These are phyloP conservation scores for Thermothelomyces thermophilus DNA, from an alignment of 2,329 filamentous ascomycete species.

Conservation along the genomic window DNA sequence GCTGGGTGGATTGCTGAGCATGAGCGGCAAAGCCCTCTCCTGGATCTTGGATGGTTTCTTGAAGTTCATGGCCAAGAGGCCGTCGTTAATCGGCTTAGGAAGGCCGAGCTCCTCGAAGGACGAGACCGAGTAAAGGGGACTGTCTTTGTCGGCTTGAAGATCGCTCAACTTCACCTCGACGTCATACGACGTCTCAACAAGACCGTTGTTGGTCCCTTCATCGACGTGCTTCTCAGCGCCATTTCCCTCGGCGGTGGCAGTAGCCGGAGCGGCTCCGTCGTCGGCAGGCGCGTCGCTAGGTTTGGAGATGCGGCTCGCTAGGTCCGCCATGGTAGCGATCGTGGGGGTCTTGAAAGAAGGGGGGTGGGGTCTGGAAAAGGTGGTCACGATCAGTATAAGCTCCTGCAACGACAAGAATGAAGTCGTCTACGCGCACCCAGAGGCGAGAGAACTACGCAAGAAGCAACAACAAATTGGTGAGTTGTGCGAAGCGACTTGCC, in stretches of 20 bases:
- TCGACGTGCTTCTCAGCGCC: constrained; percentile 24
- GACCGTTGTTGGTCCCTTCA: constrained; percentile 35
- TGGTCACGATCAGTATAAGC: neutral
- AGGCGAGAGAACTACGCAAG: neutral
- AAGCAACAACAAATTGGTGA: neutral
- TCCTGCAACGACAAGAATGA: neutral
- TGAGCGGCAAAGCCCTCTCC: constrained; percentile 84
- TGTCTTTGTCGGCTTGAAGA: constrained; percentile 76
- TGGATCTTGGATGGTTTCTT: constrained; percentile 96
- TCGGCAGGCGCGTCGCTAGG: constrained; percentile 31
- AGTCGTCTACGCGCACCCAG: neutral
- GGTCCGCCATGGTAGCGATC: constrained; percentile 37
- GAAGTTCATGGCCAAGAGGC: constrained; percentile 77
- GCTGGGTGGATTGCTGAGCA: constrained; percentile 75
- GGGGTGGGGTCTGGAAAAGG: neutral
- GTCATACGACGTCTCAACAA: constrained; percentile 70
- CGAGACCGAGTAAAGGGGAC: constrained; percentile 75
- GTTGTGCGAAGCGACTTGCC: no score
- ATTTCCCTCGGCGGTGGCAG: constrained; percentile 8
- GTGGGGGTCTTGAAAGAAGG: neutral
- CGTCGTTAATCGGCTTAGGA: constrained; percentile 59
- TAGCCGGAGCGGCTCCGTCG: constrained; percentile 17
- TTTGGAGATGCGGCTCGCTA: constrained; percentile 46
- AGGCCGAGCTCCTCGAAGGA: constrained; percentile 80
- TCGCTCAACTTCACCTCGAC: constrained; percentile 92